phyloP scores from a whole-genome alignment of 805 yeast species.

The Kodamaea fukazawae region DNA sequence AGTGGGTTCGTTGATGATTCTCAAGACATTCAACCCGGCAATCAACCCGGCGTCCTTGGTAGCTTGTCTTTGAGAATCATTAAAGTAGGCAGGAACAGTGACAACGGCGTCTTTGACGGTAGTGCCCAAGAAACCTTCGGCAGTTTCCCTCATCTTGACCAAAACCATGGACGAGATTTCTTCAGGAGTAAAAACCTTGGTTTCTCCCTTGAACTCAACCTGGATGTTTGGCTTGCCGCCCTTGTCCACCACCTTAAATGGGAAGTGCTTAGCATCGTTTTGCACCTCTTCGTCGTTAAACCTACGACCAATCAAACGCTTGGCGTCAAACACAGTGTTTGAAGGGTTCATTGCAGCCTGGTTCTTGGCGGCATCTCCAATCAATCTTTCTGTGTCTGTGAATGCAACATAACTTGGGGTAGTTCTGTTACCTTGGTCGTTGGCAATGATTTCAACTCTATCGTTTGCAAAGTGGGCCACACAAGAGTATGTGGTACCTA shows the following conservation, averaged over 20 bases:
- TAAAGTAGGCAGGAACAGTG: slow-evolving; percentile 44
- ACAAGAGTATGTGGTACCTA: slow-evolving; percentile 97
- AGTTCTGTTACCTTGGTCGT: slow-evolving; percentile 98
- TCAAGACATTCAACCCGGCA: slow-evolving; percentile 45
- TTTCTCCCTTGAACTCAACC: slow-evolving; percentile 87
- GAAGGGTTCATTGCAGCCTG: slow-evolving; percentile 96
- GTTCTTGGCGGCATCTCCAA: slow-evolving; percentile 98
- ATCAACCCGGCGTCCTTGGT: slow-evolving; percentile 44
- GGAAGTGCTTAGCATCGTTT: slow-evolving; percentile 82
- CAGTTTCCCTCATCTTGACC: slow-evolving; percentile 88
- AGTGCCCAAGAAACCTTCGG: slow-evolving; percentile 85
- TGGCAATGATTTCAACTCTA: slow-evolving; percentile 92
- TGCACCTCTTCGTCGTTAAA: slow-evolving; percentile 77
- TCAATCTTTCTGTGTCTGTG: slow-evolving; percentile 91
- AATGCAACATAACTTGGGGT: slow-evolving; percentile 97
- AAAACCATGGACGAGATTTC: slow-evolving; percentile 93
- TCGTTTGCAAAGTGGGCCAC: slow-evolving; percentile 73
- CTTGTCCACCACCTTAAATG: slow-evolving; percentile 74
- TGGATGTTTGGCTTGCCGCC: slow-evolving; percentile 84
- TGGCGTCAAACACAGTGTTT: slow-evolving; percentile 93
- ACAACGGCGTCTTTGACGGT: slow-evolving; percentile 59
- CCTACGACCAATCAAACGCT: slow-evolving; percentile 86
- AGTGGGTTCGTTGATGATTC: slow-evolving; percentile 45
- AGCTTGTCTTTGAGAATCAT: slow-evolving; percentile 45
- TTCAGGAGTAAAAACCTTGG: slow-evolving; percentile 86